Evolutionary conservation across 2,329 filamentous ascomycete genomes (phyloP), one percentile per base, ranked within the genome.

Genomic region (Diaporthe citri): DNA sequence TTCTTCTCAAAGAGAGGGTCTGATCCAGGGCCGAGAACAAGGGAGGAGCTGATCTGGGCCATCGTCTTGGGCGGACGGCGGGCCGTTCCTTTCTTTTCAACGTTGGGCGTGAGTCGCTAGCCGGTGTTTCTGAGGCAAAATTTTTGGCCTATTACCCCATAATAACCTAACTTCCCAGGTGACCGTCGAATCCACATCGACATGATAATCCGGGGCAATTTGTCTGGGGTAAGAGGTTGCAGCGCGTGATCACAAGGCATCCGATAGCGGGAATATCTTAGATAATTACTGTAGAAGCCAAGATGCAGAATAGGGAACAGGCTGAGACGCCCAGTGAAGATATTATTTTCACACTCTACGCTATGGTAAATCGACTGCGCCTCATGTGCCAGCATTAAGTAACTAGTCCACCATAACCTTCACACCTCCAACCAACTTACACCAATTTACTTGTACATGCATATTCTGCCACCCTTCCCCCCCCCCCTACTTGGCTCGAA

Each of bases 81-180:
- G 73, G 66, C 73, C 73, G 73, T 71, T 46, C 73, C 57, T 66
- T 25, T 60, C 57, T 74, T 60, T 74, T 71, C 46, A 62, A 71
- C 55, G 22, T 43, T 36, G 66, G 66, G 22, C 66, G 36, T 64
- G 57, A 74, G 57, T 71, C 66, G 71, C 66, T 74, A 66, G 71
- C 28, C 60, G 71, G 46, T 55, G 48, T 48, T 52, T 64, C 36
- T 52, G 43, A 64, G 57, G 34, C 71, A 72, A 52, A 56, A 5
- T 56, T 64, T 72, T 52, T 64, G 55, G 71, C 59, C 60, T 74
- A 75, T 76, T 76, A 76, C 75, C 75, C 75, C 75, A 76, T 76
- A 74, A 76, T 75, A 76, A 76, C 75, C 75, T 75, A 70, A 76
- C 60, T 69, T 25, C 64, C 48, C 64, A 69, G 64, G 64, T 69